phyloP scores from a whole-genome alignment of 2,329 filamentous ascomycete genomes.

The Simplicillium sp. region DNA sequence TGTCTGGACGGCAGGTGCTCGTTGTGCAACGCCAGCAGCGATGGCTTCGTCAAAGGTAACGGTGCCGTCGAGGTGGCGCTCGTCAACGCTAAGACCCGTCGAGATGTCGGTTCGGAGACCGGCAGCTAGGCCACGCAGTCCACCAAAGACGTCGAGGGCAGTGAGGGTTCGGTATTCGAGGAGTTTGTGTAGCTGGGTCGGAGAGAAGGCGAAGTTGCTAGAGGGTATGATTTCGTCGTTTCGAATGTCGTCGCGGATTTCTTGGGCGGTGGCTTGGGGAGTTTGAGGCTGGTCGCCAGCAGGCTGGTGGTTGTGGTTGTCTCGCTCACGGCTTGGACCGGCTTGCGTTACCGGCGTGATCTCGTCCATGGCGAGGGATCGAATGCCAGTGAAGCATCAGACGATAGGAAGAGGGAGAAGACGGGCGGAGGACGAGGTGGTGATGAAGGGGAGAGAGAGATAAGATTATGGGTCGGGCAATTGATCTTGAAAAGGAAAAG shows the following conservation, averaged over 20 bases:
- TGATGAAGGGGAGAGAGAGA: not conserved
- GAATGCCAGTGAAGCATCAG: constrained; percentile 9
- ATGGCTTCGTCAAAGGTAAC: constrained; percentile 41
- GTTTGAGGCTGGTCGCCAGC: not conserved
- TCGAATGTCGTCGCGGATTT: constrained; percentile 13
- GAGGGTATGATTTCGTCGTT: constrained; percentile 15
- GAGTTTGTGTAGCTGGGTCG: constrained; percentile 43
- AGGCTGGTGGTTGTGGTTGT: not conserved
- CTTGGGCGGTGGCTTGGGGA: constrained; percentile 1
- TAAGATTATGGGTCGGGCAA: not conserved
- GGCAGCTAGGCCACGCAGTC: constrained; percentile 38
- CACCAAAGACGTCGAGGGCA: constrained; percentile 42
- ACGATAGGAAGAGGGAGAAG: not conserved
- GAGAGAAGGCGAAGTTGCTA: constrained; percentile 44
- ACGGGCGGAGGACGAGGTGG: no score
- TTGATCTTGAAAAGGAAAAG: not conserved
- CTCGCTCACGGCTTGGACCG: constrained; percentile 4
- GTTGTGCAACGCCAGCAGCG: constrained; percentile 20
- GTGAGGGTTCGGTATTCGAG: constrained; percentile 37
- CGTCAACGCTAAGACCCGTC: constrained; percentile 40
- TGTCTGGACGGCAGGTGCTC: constrained; percentile 15
- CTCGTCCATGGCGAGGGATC: constrained; percentile 17
- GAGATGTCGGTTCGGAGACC: constrained; percentile 39
- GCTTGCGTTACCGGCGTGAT: constrained; percentile 12
- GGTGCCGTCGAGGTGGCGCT: constrained; percentile 31